Evolutionary conservation across 805 yeast genomes (phyloP), one percentile per base, ranked within the genome.

Genomic region (Lipomyces chichibuensis): DNA sequence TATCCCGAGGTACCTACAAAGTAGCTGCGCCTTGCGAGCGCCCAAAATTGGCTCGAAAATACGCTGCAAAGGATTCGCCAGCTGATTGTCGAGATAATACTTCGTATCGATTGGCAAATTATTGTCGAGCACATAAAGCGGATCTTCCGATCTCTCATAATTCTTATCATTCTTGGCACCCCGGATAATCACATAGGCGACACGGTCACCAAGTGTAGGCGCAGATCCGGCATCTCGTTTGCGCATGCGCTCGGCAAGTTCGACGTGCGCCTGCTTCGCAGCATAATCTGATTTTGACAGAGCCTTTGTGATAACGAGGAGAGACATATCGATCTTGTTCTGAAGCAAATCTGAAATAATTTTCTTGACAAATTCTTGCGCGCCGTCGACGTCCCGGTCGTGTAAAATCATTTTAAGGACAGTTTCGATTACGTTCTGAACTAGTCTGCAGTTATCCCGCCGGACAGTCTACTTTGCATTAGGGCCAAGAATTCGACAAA

Each of bases 211-310:
- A 59, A 95, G 84, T 13, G 92, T 87, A 2, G 99, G 99, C 0
- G 99, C 99, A 7, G 96, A 89, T 29, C 99, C 99, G 0, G 97
- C 89, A 76, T 95, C 99, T 82, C 99, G 88, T 76, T 92, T 92
- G 63, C 88, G 85, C 98, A 95, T 95, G 73, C 98, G 84, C 74
- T 93, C 97, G 0, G 99, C 97, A 57, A 95, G 83, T 72, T 94
- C 98, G 33, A 93, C 96, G 78, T 95, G 99, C 0, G 99, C 98
- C 77, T 95, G 99, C 70, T 95, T 96, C 33, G 93, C 96, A 2
- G 97, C 90, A 77, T 95, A 95, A 74, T 95, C 97, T 62, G 90
- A 89, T 66, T 90, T 83, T 2, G 98, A 89, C 57, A 94, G 83
- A 6, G 96, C 96, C 76, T 95, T 95, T 1, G 98, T 91, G 71